Conservation (phyloP, 1,139 yeast genomes). For the Taiozyma sp. region DNA sequence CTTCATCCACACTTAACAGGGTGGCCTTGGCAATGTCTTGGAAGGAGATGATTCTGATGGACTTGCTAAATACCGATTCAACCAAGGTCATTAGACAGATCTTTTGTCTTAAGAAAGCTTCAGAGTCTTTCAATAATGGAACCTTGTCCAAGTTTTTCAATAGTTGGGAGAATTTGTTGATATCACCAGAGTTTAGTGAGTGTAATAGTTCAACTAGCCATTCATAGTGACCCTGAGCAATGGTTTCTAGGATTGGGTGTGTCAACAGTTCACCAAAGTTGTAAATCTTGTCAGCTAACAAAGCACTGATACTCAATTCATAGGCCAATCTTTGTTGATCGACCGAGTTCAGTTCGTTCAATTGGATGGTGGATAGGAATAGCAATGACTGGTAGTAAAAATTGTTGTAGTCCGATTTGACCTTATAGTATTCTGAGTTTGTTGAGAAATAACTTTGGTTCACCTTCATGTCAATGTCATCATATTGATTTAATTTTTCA, state of each 20-base stretch:
- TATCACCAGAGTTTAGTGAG: slow-evolving; percentile 74
- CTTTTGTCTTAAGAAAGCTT: slow-evolving; percentile 77
- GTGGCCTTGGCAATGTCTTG: slow-evolving; percentile 75
- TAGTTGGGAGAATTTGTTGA: slow-evolving; percentile 51
- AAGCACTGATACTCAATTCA: slow-evolving; percentile 81
- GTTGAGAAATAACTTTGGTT: slow-evolving; percentile 82
- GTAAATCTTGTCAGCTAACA: slow-evolving; percentile 87
- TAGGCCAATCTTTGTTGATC: slow-evolving; percentile 62
- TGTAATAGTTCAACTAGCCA: slow-evolving; percentile 75
- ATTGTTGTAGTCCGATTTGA: slow-evolving; percentile 69
- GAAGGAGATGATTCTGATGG: slow-evolving; percentile 69
- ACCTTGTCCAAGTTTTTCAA: slow-evolving; percentile 39
- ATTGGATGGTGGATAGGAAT: slow-evolving; percentile 53
- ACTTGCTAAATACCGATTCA: slow-evolving; percentile 78
- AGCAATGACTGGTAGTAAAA: slow-evolving; percentile 67
- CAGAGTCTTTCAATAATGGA: slow-evolving; percentile 55
- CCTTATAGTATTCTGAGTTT: slow-evolving; percentile 70
- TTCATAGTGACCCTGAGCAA: slow-evolving; percentile 44
- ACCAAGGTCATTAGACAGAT: slow-evolving; percentile 88
- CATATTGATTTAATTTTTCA: slow-evolving; percentile 51
- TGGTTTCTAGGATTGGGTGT: slow-evolving; percentile 71
- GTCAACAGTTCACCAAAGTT: slow-evolving; percentile 92
- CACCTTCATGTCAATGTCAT: slow-evolving; percentile 61
- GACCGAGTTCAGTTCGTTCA: slow-evolving; percentile 42
- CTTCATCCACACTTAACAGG: slow-evolving; percentile 52